Evolutionary conservation across 2,329 filamentous ascomycete species (phyloP).

Genomic region (Sphaerulina vaccinii): DNA sequence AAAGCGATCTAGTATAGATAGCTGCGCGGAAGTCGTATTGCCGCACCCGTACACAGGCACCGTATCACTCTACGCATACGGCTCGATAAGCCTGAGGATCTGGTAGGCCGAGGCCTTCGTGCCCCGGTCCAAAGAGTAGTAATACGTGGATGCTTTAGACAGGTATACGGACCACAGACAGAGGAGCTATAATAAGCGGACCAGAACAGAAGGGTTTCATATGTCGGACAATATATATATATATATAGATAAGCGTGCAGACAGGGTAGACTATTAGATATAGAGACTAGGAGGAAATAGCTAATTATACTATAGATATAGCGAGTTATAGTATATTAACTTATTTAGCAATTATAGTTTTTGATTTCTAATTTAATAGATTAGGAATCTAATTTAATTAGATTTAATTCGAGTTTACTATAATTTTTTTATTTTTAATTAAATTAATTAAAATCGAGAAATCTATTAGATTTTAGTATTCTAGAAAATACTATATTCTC

Average conservation of each 20-base stretch:
- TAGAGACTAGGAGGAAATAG: background rate
- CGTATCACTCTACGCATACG: constrained; percentile 6
- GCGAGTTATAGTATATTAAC: background rate
- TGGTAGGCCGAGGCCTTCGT: constrained; percentile 6
- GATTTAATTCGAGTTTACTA: too few relatives aligned
- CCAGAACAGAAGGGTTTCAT: background rate
- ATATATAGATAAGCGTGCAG: background rate
- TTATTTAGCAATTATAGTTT: too few relatives aligned
- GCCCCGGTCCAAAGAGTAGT: constrained; percentile 8
- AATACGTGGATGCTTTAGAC: constrained; percentile 1
- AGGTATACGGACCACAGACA: background rate
- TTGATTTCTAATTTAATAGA: too few relatives aligned
- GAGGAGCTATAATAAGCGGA: background rate
- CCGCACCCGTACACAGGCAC: constrained; percentile 8
- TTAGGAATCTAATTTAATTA: too few relatives aligned
- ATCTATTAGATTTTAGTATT: too few relatives aligned
- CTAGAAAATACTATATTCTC: too few relatives aligned
- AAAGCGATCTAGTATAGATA: constrained; percentile 6
- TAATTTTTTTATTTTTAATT: too few relatives aligned
- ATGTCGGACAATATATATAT: background rate
- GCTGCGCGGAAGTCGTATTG: constrained; percentile 8
- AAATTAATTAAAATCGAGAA: too few relatives aligned
- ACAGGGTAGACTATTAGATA: background rate
- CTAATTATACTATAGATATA: background rate
- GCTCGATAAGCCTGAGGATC: constrained; percentile 3